Percentiles rank a stretch among this genome's conserved stretches.
Evolutionary conservation across 306 rosid genomes (phyloP).

Genomic region (Quercus glauca): DNA sequence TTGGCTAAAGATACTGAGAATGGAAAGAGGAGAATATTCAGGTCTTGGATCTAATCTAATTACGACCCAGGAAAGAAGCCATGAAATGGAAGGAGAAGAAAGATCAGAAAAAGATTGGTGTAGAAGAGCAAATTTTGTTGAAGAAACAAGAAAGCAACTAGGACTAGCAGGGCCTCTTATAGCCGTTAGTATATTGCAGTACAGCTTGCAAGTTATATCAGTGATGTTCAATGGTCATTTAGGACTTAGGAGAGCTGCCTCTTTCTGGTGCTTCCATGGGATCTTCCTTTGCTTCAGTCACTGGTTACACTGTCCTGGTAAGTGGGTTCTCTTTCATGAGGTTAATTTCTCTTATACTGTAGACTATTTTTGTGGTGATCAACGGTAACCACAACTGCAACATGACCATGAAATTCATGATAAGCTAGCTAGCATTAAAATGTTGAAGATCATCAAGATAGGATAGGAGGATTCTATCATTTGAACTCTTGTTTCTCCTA

Average conservation of each 20-base stretch:
- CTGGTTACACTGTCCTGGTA: constrained; percentile 53
- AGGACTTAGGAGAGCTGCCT: constrained; percentile 46
- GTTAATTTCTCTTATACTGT: not conserved
- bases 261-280: constrained; percentile 59
- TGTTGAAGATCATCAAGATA: not conserved
- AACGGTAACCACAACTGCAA: no score
- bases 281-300: constrained; percentile 45
- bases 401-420: not conserved
- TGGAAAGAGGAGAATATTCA: constrained; percentile 29
- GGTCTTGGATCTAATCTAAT: constrained; percentile 22
- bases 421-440: not conserved
- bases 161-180: constrained; percentile 57
- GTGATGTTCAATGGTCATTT: constrained; percentile 60
- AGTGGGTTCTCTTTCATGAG: constrained; percentile 1
- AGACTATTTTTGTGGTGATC: no score
- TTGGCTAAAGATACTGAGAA: not conserved
- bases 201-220: constrained; percentile 43
- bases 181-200: constrained; percentile 44
- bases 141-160: constrained; percentile 45
- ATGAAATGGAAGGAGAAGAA: not conserved
- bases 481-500: no score
- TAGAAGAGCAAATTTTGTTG: constrained; percentile 19
- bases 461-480: not conserved
- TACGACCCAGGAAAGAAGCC: constrained; percentile 13
- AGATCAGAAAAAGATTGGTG: constrained; percentile 8